Evolutionary conservation across 2,329 filamentous ascomycete species (phyloP), one percentile per base, ranked within the genome.

Genomic region (Paramyrothecium roridum): DNA sequence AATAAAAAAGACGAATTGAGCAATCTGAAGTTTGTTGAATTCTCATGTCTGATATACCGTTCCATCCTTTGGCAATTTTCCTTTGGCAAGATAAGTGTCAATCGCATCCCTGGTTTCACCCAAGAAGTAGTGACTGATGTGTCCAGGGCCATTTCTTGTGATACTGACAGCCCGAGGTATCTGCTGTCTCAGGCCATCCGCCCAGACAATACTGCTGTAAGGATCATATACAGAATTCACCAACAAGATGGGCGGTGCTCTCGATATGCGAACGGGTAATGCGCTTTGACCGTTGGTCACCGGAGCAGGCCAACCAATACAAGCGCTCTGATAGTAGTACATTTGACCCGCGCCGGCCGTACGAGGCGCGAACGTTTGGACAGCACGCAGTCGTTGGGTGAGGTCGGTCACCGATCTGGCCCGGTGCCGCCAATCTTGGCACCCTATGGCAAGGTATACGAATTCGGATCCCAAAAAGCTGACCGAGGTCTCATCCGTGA

Each of bases 101-200:
- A 66, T 60, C 8, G 53, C 61, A 33, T 58, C 55, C 3, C 60
- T 61, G 2, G 64, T 65, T 8, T 65, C 59, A 0, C 63, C 64
- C 2, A 47, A 13, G 0, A 62, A 33, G 6, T 53, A 57, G 10
- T 64, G 58, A 30, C 58, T 65, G 3, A 61, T 65, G 11, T 66
- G 64, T 3, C 64, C 64, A 20, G 56, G 20, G 2, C 63, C 64
- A 30, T 65, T 61, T 34, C 63, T 58, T 3, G 55, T 63, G 4
- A 66, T 57, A n/a, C 58, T 64, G 10, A 66, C 60, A 2, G 64
- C 37, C 3, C 11, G 55, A 6, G 56, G 53, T 46, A 66, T 26
- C 37, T 66, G 62, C 45, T 61, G 56, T 8, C 57, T 56, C 2
- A 65, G 55, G 1, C 59, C 57, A 8, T 63, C 57, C 1, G 63